These are phyloP conservation scores for Lyophyllum decastes DNA, from an alignment of 768 basidiomycete genomes.

Conservation along the genomic window DNA sequence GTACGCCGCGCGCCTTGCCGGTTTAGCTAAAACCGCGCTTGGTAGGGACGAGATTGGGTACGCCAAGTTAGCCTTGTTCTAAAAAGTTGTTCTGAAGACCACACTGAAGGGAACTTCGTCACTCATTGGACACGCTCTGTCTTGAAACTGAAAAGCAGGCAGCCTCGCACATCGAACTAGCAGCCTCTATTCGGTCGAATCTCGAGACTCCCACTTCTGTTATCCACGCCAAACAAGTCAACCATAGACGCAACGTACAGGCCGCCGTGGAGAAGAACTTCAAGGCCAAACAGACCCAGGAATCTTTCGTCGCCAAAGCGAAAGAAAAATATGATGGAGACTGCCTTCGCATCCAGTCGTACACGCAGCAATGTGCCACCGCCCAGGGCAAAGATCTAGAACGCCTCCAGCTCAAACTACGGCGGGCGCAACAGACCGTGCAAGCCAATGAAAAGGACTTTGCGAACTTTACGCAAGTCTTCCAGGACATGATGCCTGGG, in stretches of 20 bases:
- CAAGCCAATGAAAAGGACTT: conserved; percentile 91
- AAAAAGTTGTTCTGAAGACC: conserved; percentile 4
- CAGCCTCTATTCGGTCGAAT: conserved; percentile 67
- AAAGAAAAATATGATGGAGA: conserved; percentile 90
- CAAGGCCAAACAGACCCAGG: conserved; percentile 84
- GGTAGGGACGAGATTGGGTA: conserved; percentile 94
- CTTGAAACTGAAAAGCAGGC: conserved; percentile 85
- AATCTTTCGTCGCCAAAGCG: conserved; percentile 82
- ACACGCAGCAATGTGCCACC: conserved; percentile 81
- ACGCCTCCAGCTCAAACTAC: conserved; percentile 80
- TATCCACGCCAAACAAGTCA: conserved; percentile 65
- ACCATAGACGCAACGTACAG: conserved; percentile 71
- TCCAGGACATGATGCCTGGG: conserved; percentile 70
- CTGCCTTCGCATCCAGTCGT: conserved; percentile 86
- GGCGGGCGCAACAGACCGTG: conserved; percentile 83
- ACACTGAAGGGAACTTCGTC: conserved; percentile 71
- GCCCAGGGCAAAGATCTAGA: conserved; percentile 90
- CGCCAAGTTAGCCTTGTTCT: conserved; percentile 26
- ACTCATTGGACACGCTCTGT: conserved; percentile 77
- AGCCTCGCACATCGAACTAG: conserved; percentile 67
- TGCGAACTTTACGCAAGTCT: conserved; percentile 71
- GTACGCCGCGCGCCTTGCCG: conserved; percentile 79
- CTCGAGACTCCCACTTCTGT: conserved; percentile 66
- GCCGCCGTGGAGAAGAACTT: conserved; percentile 82
- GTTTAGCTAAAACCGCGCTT: conserved; percentile 73